Evolutionary conservation across 2,329 filamentous ascomycete species (phyloP).

Genomic region (Fusarium paranaense): DNA sequence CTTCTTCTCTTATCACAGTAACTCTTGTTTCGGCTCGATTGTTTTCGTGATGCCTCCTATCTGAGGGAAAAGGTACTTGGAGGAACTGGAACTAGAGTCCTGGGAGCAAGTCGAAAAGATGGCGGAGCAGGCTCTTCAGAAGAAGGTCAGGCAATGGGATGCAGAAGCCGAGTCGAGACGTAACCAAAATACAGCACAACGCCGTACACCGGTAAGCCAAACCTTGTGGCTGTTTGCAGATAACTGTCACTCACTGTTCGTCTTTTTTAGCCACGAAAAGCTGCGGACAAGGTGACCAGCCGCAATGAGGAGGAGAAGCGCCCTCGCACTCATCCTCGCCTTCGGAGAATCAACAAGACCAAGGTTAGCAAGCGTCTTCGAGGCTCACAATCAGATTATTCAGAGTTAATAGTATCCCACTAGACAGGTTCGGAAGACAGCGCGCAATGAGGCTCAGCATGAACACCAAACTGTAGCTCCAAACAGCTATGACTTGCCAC

Average conservation of each 20-base stretch:
- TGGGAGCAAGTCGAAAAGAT: neutral
- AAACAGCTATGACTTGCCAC: neutral
- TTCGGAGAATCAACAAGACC: neutral
- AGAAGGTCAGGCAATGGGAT: neutral
- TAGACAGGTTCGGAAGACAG: neutral
- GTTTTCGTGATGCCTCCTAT: neutral
- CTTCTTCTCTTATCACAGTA: neutral
- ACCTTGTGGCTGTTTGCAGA: neutral
- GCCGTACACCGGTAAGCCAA: neutral
- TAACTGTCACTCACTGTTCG: neutral
- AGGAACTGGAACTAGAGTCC: neutral
- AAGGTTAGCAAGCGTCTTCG: neutral
- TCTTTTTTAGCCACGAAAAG: neutral
- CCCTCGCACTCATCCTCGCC: neutral
- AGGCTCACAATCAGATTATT: neutral
- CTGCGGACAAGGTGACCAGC: neutral
- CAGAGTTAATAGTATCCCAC: neutral
- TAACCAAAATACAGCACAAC: neutral
- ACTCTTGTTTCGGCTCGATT: neutral
- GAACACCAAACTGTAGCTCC: neutral
- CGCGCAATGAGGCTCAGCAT: neutral
- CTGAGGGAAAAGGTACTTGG: neutral
- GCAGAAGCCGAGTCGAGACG: neutral
- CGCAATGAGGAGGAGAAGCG: neutral
- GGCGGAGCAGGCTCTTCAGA: neutral